A percentile compares a stretch with the other conserved stretches of the same genome.
Evolutionary conservation across 2,329 filamentous ascomycete genomes (phyloP).

Genomic region (Arthrocladium fulminans): DNA sequence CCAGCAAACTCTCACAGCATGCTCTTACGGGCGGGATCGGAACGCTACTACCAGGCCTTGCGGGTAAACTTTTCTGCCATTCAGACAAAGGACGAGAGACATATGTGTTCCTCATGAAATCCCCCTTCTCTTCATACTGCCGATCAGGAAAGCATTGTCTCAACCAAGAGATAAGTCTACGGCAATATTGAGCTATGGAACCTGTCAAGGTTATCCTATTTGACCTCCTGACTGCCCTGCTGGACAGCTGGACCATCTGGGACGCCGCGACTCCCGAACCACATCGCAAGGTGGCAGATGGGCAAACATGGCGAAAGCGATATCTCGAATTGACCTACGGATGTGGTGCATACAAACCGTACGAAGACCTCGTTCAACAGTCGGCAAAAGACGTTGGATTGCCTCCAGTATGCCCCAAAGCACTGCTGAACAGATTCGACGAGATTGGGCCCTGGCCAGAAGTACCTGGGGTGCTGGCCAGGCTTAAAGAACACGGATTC

Average conservation of each 20-base stretch:
- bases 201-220: constrained; percentile 28
- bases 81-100: too few species aligned
- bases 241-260: constrained; percentile 36
- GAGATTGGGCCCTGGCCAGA: constrained; percentile 24
- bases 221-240: constrained; percentile 34
- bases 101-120: neutral
- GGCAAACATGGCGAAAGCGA: constrained; percentile 28
- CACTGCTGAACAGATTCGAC: constrained; percentile 26
- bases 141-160: neutral
- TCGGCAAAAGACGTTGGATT: constrained; percentile 27
- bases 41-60: neutral
- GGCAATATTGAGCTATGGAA: neutral
- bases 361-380: constrained; percentile 27
- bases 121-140: neutral
- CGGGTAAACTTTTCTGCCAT: neutral
- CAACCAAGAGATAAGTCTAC: too few species aligned
- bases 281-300: constrained; percentile 14
- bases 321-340: constrained; percentile 34
- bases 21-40: neutral
- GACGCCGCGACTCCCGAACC: constrained; percentile 13
- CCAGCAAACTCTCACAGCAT: too few species aligned
- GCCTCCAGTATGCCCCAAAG: constrained; percentile 23
- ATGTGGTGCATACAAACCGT: constrained; percentile 28
- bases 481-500: constrained; percentile 25
- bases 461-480: constrained; percentile 14